These are phyloP conservation scores for Solanum rostratum DNA, from an alignment of 257 asterid genomes.

Conservation along the genomic window DNA sequence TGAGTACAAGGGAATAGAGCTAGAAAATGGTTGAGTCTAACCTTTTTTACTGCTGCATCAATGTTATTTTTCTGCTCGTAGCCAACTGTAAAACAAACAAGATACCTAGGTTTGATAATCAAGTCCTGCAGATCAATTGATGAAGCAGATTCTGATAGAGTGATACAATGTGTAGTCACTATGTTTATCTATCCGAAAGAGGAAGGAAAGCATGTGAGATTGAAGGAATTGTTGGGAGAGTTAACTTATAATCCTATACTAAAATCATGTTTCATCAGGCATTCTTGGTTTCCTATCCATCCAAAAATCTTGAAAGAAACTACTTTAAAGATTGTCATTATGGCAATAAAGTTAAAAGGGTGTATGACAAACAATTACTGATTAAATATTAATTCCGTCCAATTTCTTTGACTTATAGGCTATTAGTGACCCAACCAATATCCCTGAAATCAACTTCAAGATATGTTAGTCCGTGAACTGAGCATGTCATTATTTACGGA, in stretches of 20 bases:
- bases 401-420: background rate
- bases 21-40: conserved; percentile 1
- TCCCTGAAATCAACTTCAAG: background rate
- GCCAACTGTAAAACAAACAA: conserved; percentile 81
- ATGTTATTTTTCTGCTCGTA: conserved; percentile 67
- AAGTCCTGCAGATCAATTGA: conserved; percentile 45
- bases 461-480: background rate
- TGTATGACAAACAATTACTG: background rate
- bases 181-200: background rate
- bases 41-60: conserved; percentile 81
- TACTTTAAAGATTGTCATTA: background rate
- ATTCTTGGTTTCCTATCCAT: background rate
- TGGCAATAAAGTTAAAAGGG: background rate
- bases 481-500: background rate
- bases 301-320: background rate
- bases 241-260: background rate
- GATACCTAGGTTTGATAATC: conserved; percentile 69
- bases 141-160: background rate
- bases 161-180: background rate
- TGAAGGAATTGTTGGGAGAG: background rate
- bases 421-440: background rate
- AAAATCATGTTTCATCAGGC: background rate
- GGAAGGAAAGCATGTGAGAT: background rate
- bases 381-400: background rate
- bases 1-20: background rate